Base-by-base conservation (phyloP, 441 rosid species). In the Populus hybrid region DNA sequence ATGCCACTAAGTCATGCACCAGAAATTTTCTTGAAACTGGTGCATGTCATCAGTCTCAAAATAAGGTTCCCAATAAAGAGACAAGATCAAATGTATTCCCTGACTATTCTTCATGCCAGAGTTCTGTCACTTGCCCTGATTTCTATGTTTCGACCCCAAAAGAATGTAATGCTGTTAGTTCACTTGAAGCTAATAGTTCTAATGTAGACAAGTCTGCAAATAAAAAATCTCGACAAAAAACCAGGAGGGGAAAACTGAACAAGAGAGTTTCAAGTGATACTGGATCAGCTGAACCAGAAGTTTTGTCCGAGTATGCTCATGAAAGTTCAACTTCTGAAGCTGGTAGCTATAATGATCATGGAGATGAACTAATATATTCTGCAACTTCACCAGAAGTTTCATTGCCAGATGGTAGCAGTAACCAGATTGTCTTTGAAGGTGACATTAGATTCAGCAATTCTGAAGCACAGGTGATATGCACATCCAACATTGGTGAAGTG, bases 161-260 rank as follows among this genome's bases (percentile, higher is more conserved):
- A 70, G 78, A 72, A 77, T 78, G 83, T 63, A 24, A 46, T 53
- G 78, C 77, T 68, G 73, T 61, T 53, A 83, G 77, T 71, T 76
- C 85, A 69, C 19, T 76, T 63, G 34, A 35, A 64, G 61, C 12
- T 53, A 59, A 74, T 74, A 70, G 71, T 70, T 67, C 75, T 64
- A 72, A 76, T 61, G 73, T 67, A 30, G 81, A 84, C n/a, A 80
- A 79, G 72, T 42, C 50, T 36, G 67, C 3, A 2, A 81, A 75
- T 78, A 85, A 81, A 80, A 81, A 57, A 69, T 83, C 75, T 5
- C 84, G 76, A 72, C 85, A 78, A 77, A 85, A 84, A 78, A 63
- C 80, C 64, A 83, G 82, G 79, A 87, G 75, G 85, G 84, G 84
- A 77, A 84, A 78, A 77, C 85, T 76, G 34, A 82, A 80, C 71